These are phyloP conservation scores for Pleurotus eryngii DNA, from an alignment of 768 basidiomycete genomes.

Conservation along the genomic window DNA sequence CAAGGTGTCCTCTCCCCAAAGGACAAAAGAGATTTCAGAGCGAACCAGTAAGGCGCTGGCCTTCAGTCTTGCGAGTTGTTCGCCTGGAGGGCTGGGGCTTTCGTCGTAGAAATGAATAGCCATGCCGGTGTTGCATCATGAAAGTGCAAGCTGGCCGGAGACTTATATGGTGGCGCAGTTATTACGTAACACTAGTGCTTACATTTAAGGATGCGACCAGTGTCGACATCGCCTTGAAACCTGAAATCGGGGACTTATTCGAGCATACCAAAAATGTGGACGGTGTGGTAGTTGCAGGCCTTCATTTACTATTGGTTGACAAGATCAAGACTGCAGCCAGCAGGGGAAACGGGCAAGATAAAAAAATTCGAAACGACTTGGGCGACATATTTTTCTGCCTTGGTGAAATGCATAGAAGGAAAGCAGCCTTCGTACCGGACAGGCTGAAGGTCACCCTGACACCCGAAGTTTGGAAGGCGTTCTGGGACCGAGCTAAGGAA, in stretches of 20 bases:
- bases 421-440: no score
- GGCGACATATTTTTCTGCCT: no score
- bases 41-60: neutral
- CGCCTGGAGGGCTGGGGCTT: neutral
- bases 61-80: neutral
- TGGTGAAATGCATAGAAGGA: no score
- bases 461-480: no score
- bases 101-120: constrained; percentile 5
- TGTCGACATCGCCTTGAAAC: constrained; percentile 2
- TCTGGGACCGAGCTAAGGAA: no score
- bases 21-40: constrained; percentile 4
- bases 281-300: constrained; percentile 1
- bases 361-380: no score
- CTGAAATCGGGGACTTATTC: neutral
- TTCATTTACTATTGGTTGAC: constrained; percentile 2
- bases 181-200: no score
- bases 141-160: no score
- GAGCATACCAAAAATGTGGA: neutral
- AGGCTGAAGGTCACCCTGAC: neutral
- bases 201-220: neutral
- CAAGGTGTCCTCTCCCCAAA: constrained; percentile 19
- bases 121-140: neutral
- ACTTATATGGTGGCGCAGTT: no score
- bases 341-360: neutral
- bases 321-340: neutral